A percentile compares a stretch with the other conserved stretches of the same genome.
Evolutionary conservation across 2,329 filamentous ascomycete species (phyloP).

Genomic region (Thyridium curvatum): DNA sequence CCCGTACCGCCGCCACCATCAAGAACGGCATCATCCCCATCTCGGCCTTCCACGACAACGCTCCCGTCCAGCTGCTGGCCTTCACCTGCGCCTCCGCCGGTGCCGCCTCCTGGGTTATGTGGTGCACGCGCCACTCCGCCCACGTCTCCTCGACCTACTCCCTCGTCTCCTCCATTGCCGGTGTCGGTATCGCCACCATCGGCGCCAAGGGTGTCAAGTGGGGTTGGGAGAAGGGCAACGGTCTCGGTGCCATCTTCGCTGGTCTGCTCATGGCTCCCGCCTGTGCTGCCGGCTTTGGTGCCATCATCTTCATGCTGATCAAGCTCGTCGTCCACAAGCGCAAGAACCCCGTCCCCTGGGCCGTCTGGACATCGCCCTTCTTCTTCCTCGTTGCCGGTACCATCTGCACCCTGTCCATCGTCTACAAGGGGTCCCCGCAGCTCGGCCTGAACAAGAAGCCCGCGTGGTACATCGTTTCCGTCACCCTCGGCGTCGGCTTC

Average conservation of each 20-base stretch:
- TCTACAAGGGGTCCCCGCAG: constrained; percentile 73
- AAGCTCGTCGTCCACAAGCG: constrained; percentile 66
- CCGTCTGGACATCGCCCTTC: constrained; percentile 66
- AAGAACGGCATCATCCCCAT: constrained; percentile 70
- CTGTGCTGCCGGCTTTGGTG: constrained; percentile 59
- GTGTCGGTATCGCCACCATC: constrained; percentile 62
- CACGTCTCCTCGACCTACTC: constrained; percentile 71
- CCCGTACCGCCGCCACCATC: constrained; percentile 68
- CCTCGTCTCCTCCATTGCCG: constrained; percentile 61
- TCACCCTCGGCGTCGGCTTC: constrained; percentile 58
- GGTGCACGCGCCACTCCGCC: constrained; percentile 67
- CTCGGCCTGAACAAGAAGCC: constrained; percentile 62
- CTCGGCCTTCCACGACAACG: constrained; percentile 50
- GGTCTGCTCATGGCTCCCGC: constrained; percentile 65
- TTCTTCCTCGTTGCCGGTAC: constrained; percentile 73
- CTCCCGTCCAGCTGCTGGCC: constrained; percentile 62
- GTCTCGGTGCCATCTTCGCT: constrained; percentile 66
- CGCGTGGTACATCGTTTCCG: constrained; percentile 57
- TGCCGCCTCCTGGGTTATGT: constrained; percentile 71
- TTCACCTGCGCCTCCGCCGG: constrained; percentile 59
- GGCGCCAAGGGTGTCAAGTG: constrained; percentile 57
- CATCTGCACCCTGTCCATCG: constrained; percentile 69
- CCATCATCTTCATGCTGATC: constrained; percentile 66
- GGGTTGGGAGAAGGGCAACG: constrained; percentile 64
- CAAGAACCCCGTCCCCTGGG: constrained; percentile 65